phyloP scores from a whole-genome alignment of 1,284 basidiomycete species.

The Cutaneotrichosporon sp. region DNA sequence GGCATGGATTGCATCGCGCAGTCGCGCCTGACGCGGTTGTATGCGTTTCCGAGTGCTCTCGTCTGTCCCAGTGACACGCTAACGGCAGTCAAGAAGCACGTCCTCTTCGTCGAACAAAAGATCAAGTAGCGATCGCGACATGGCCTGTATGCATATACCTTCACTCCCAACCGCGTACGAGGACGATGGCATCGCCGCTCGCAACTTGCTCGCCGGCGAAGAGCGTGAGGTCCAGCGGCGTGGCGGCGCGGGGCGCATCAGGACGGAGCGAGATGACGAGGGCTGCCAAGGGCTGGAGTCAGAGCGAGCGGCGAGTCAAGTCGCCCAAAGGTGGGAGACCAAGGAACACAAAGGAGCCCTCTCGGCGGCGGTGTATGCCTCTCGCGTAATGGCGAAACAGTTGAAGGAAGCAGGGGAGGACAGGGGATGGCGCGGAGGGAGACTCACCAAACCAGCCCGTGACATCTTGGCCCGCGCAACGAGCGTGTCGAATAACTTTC shows the following conservation, averaged over 20 bases:
- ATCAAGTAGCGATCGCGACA: slow-evolving; percentile 55
- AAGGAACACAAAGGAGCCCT: too few relatives aligned
- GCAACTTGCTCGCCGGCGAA: slow-evolving; percentile 24
- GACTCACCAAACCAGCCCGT: slow-evolving; percentile 8
- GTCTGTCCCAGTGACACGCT: neutral
- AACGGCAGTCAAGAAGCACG: slow-evolving; percentile 64
- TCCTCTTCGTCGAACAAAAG: slow-evolving; percentile 68
- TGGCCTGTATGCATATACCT: slow-evolving; percentile 26
- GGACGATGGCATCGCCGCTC: slow-evolving; percentile 31
- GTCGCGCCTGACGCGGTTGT: too few relatives aligned
- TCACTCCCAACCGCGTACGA: slow-evolving; percentile 26
- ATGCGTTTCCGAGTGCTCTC: too few relatives aligned
- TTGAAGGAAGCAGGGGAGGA: neutral
- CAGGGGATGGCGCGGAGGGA: neutral
- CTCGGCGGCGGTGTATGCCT: too few relatives aligned
- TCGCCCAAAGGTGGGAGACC: too few relatives aligned
- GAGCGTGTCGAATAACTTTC: slow-evolving; percentile 34
- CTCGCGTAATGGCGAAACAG: neutral
- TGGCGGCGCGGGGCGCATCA: slow-evolving; percentile 12
- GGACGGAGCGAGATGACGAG: slow-evolving; percentile 23
- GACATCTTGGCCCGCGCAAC: slow-evolving; percentile 23
- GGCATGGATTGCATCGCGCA: neutral
- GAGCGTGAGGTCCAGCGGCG: slow-evolving; percentile 23
- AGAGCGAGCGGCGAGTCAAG: neutral
- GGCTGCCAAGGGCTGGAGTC: slow-evolving; percentile 24